These are phyloP conservation scores for Aspergillus steynii DNA, from an alignment of 495 filamentous ascomycete species.

Conservation along the genomic window DNA sequence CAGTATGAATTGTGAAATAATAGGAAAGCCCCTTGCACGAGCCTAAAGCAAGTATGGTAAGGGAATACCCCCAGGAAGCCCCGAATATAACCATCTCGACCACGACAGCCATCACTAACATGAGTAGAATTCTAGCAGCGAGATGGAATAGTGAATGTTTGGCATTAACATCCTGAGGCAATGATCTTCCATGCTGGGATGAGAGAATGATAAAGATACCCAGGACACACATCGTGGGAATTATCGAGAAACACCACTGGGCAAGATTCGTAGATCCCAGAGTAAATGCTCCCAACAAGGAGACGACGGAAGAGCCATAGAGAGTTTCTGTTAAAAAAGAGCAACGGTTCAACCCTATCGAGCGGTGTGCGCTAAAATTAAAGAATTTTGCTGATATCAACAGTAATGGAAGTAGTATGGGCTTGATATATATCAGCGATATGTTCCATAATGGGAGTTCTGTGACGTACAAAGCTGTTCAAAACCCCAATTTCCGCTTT, in stretches of 20 bases:
- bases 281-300: no score
- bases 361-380: background rate
- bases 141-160: background rate
- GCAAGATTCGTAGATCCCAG: no score
- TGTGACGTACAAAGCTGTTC: background rate
- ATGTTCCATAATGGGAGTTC: background rate
- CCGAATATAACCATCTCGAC: constrained; percentile 4
- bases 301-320: no score
- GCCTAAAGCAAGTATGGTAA: background rate
- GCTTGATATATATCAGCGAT: constrained; percentile 1
- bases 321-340: background rate
- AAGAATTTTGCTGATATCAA: background rate
- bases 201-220: no score
- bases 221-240: no score
- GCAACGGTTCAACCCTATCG: background rate
- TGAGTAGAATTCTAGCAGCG: background rate
- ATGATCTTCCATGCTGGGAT: background rate
- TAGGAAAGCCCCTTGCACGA: background rate
- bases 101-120: background rate
- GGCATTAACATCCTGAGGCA: background rate
- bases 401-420: constrained; percentile 1
- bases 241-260: no score
- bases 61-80: background rate
- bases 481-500: constrained; percentile 2
- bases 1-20: no score